phyloP scores from a whole-genome alignment of 805 yeast genomes.

The Grigorovia yakushimaensis region DNA sequence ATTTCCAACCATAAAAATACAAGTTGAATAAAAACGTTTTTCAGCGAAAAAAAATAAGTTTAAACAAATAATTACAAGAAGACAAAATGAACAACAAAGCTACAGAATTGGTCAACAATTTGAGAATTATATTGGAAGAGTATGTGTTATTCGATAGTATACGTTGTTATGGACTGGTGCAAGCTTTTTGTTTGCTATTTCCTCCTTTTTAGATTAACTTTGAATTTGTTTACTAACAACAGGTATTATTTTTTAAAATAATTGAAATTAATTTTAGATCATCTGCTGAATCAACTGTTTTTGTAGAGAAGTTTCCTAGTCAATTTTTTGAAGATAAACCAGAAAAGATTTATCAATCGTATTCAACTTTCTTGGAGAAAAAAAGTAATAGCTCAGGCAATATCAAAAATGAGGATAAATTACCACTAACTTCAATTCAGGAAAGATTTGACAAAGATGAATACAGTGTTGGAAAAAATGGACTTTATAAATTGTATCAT shows the following conservation, averaged over 20 bases:
- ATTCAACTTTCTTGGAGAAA: slow-evolving; percentile 29
- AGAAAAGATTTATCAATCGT: slow-evolving; percentile 34
- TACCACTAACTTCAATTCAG: slow-evolving; percentile 32
- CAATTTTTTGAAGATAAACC: slow-evolving; percentile 40
- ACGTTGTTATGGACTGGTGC: background rate
- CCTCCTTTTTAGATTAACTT: background rate
- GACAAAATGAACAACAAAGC: background rate
- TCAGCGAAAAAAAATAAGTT: background rate
- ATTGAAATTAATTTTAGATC: slow-evolving; percentile 7
- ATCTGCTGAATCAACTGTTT: slow-evolving; percentile 23
- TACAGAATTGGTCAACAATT: background rate
- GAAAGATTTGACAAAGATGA: slow-evolving; percentile 31
- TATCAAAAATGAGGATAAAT: slow-evolving; percentile 17
- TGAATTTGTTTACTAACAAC: slow-evolving; percentile 1
- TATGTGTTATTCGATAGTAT: background rate
- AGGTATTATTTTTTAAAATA: no score
- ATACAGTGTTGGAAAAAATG: slow-evolving; percentile 30
- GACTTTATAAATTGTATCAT: slow-evolving; percentile 51
- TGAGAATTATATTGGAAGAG: background rate
- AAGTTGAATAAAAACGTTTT: background rate
- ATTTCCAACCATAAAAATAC: no score
- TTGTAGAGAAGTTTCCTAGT: slow-evolving; percentile 34
- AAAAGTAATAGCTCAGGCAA: slow-evolving; percentile 14
- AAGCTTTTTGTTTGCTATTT: background rate
- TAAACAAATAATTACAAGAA: background rate